Evolutionary conservation across 192 early-diverging fungal species (phyloP).

Genomic region (Podila verticillata): DNA sequence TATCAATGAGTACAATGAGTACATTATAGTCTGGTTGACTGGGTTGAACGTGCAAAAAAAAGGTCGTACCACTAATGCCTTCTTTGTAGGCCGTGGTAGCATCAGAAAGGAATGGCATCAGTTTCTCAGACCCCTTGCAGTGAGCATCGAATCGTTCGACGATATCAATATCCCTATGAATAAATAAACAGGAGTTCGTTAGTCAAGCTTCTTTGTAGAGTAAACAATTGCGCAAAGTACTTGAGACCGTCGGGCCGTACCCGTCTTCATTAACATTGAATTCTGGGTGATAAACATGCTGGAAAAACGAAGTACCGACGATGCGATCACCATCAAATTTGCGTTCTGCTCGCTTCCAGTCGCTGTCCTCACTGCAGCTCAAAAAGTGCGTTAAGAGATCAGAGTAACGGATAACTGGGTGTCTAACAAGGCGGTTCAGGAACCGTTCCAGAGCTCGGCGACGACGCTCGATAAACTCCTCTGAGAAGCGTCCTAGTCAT

Average conservation of each 20-base stretch:
- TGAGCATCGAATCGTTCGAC: constrained; percentile 51
- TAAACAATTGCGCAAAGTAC: too few relatives aligned
- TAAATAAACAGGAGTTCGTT: too few relatives aligned
- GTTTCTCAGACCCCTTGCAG: constrained; percentile 43
- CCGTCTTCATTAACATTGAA: constrained; percentile 57
- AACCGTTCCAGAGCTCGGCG: constrained; percentile 51
- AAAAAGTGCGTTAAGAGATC: constrained; percentile 56
- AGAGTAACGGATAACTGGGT: constrained; percentile 55
- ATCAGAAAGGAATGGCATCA: constrained; percentile 53
- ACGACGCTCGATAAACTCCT: constrained; percentile 54
- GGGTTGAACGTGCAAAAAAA: not conserved
- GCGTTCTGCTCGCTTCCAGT: constrained; percentile 52
- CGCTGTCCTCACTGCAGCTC: constrained; percentile 52
- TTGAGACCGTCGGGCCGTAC: constrained; percentile 28
- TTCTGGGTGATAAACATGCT: constrained; percentile 58
- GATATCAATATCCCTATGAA: constrained; percentile 46
- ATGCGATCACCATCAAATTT: constrained; percentile 55
- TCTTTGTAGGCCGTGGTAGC: constrained; percentile 48
- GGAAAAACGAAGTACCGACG: constrained; percentile 49
- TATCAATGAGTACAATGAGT: not conserved
- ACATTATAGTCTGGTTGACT: not conserved
- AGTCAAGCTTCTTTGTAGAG: too few relatives aligned
- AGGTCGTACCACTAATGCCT: constrained; percentile 35
- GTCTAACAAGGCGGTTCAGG: constrained; percentile 53
- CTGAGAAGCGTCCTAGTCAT: constrained; percentile 51